These are phyloP conservation scores for Astrothelium subdiscretum DNA, from an alignment of 495 filamentous ascomycete genomes.

Conservation along the genomic window DNA sequence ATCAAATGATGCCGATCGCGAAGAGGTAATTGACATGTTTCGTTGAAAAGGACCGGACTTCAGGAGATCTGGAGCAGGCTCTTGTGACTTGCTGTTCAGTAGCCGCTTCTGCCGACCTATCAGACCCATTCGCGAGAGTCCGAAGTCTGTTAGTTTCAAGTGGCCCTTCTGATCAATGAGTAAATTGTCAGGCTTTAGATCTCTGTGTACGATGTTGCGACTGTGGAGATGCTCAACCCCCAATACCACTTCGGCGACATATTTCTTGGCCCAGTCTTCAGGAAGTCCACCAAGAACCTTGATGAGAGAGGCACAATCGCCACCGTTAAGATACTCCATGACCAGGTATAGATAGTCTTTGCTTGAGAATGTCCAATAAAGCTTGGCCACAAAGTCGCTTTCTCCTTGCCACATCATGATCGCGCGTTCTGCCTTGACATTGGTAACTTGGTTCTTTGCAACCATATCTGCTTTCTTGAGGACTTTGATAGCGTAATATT, in stretches of 20 bases:
- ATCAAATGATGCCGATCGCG: slow-evolving; percentile 92
- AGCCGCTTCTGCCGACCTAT: slow-evolving; percentile 92
- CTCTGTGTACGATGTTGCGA: slow-evolving; percentile 88
- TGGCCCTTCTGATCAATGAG: slow-evolving; percentile 95
- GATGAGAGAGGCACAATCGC: slow-evolving; percentile 91
- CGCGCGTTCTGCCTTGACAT: slow-evolving; percentile 96
- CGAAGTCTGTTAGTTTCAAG: slow-evolving; percentile 94
- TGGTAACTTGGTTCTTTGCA: slow-evolving; percentile 97
- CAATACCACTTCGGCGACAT: slow-evolving; percentile 87
- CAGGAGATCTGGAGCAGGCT: slow-evolving; percentile 77
- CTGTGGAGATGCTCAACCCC: slow-evolving; percentile 92
- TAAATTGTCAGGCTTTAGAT: slow-evolving; percentile 94
- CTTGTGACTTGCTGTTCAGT: slow-evolving; percentile 61
- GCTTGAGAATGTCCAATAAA: slow-evolving; percentile 99
- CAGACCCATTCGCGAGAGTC: slow-evolving; percentile 91
- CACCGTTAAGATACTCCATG: slow-evolving; percentile 98
- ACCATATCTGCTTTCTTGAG: slow-evolving; percentile 99
- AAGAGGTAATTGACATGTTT: slow-evolving; percentile 75
- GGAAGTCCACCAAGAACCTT: slow-evolving; percentile 82
- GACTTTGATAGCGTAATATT: slow-evolving; percentile 97
- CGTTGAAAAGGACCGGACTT: slow-evolving; percentile 86
- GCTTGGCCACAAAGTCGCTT: slow-evolving; percentile 96
- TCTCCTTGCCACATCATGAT: slow-evolving; percentile 99
- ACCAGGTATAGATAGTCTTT: slow-evolving; percentile 98
- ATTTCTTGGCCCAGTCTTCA: slow-evolving; percentile 96